Evolutionary conservation across 768 basidiomycete species (phyloP).

Genomic region (Kwoniella dejecticola): DNA sequence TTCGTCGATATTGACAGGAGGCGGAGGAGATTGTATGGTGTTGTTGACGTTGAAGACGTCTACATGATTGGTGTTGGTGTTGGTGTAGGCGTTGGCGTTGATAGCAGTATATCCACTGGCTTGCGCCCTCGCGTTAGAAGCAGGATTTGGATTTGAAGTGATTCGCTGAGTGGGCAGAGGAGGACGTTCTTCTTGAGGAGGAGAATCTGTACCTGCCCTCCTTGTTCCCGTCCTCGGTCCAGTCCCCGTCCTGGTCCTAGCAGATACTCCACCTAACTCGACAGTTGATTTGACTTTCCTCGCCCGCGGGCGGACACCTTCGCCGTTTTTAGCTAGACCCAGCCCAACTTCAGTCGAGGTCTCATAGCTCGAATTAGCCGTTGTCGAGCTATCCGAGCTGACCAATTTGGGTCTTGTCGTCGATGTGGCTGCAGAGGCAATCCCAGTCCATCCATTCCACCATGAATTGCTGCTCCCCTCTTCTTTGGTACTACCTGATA

Average conservation of each 20-base stretch:
- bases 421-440: too few species aligned
- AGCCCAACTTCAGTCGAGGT: slow-evolving; percentile 15
- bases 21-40: slow-evolving; percentile 16
- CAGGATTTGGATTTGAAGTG: slow-evolving; percentile 1
- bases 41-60: neutral
- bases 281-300: slow-evolving; percentile 38
- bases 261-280: too few species aligned
- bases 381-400: slow-evolving; percentile 7
- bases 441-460: slow-evolving; percentile 35
- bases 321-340: slow-evolving; percentile 40
- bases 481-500: neutral
- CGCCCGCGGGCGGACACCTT: too few species aligned
- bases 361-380: slow-evolving; percentile 12
- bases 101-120: slow-evolving; percentile 13
- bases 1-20: slow-evolving; percentile 28
- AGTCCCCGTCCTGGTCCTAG: too few species aligned
- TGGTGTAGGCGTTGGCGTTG: slow-evolving; percentile 1
- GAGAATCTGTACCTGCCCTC: slow-evolving; percentile 16
- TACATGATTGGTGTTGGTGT: slow-evolving; percentile 1
- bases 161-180: slow-evolving; percentile 10
- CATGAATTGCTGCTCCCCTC: slow-evolving; percentile 17
- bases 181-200: slow-evolving; percentile 38
- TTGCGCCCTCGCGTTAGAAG: neutral
- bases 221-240: slow-evolving; percentile 4
- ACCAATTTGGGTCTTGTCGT: slow-evolving; percentile 28